Percentiles rank a stretch among this genome's conserved stretches.
These are phyloP conservation scores for Rutidosis leptorrhynchoides DNA, from an alignment of 129 eudicot genomes.

Conservation along the genomic window DNA sequence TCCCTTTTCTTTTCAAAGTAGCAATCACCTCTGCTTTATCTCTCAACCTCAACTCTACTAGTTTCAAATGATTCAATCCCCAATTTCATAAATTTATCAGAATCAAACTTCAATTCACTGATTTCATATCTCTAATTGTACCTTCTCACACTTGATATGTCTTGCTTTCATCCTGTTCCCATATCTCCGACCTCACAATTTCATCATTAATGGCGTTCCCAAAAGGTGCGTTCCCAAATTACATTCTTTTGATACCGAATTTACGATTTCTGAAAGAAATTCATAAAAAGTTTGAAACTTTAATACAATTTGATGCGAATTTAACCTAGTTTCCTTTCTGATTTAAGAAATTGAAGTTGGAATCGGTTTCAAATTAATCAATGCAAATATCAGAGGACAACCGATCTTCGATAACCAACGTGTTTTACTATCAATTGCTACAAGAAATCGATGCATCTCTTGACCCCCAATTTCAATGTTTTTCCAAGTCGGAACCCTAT, in stretches of 20 bases:
- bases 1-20: too few relatives aligned
- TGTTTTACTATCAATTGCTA: slow-evolving; percentile 38
- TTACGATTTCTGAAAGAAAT: neutral
- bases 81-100: too few relatives aligned
- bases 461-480: slow-evolving; percentile 36
- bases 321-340: neutral
- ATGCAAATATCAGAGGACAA: slow-evolving; percentile 49
- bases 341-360: slow-evolving; percentile 2
- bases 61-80: too few relatives aligned
- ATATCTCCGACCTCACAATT: neutral
- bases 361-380: slow-evolving; percentile 16
- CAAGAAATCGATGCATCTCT: slow-evolving; percentile 38
- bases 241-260: neutral
- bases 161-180: neutral
- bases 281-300: neutral
- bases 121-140: neutral
- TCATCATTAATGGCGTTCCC: neutral
- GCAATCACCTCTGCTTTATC: too few relatives aligned
- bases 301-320: neutral
- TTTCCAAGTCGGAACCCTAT: slow-evolving; percentile 35
- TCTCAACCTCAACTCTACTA: too few relatives aligned
- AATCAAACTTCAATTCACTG: neutral
- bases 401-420: slow-evolving; percentile 46
- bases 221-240: neutral
- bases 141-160: neutral